Conservation (phyloP, 176 grass and related monocot genomes). For the Eleusine coracana region DNA sequence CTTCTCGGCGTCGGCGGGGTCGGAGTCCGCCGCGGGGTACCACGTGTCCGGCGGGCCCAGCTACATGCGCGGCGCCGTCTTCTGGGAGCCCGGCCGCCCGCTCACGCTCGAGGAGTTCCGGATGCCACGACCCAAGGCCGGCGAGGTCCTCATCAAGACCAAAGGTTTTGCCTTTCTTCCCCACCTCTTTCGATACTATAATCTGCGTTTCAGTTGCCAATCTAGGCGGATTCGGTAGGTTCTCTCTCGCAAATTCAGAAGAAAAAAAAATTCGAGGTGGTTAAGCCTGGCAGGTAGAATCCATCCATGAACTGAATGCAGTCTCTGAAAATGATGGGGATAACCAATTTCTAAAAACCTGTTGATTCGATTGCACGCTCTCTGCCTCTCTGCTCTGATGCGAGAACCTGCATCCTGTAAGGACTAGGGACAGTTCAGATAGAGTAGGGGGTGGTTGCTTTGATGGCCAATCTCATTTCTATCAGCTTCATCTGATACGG, state of each 20-base stretch:
- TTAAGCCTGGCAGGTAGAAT: not conserved
- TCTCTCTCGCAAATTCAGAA: not conserved
- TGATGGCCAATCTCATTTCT: not conserved
- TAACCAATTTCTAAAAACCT: not conserved
- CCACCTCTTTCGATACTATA: no score
- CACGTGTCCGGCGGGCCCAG: slow-evolving; percentile 73
- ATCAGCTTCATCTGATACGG: not conserved
- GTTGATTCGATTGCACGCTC: not conserved
- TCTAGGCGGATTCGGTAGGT: not conserved
- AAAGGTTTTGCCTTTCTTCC: slow-evolving; percentile 51
- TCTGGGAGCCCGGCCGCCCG: slow-evolving; percentile 95
- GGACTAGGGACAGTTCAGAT: not conserved
- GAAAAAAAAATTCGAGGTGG: not conserved
- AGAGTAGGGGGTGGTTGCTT: not conserved
- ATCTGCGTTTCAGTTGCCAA: not conserved
- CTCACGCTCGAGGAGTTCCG: slow-evolving; percentile 88
- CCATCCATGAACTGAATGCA: not conserved
- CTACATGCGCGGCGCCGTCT: slow-evolving; percentile 83
- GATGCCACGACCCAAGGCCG: slow-evolving; percentile 94
- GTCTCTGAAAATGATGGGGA: not conserved
- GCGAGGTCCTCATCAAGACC: slow-evolving; percentile 92
- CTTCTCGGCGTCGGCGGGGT: not conserved
- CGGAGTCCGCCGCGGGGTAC: slow-evolving; percentile 57
- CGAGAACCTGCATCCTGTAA: slow-evolving; percentile 5
- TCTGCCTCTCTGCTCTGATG: slow-evolving; percentile 4